Base-by-base conservation (phyloP, 306 rosid species). In the Dicorynia guianensis region DNA sequence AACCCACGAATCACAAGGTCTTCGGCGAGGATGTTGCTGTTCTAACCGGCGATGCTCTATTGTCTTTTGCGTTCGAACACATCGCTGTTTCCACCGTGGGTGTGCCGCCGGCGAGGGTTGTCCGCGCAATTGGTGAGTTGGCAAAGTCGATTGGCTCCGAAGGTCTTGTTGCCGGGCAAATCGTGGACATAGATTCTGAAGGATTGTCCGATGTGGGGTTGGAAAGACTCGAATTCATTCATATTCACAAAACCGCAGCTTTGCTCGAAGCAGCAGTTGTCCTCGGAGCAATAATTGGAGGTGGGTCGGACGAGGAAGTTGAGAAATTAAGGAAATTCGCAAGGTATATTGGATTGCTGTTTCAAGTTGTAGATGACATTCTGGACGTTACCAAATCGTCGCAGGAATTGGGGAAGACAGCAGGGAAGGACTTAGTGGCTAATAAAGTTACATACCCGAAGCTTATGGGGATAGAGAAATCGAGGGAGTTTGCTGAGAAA, bases 291-390 rank as follows among this genome's bases (percentile, higher is more conserved):
- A 76, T 92, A 38, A 6, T 88, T 36, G 97, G 97, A 4, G 93
- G 96, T 59, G 96, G 90, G 3, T 48, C 86, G 0, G 84, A 88
- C 2, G 79, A 81, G 0, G 86, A 89, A 5, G 56, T 88, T 14
- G 97, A 89, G 18, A 81, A 43, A 46, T 64, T 92, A 13, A 75
- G 97, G 74, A 83, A 73, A 15, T 92, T 85, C 46, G 97, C 97
- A 0, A 80, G 89, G 82, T 58, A 67, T 58, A 86, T 92, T 18
- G 97, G 96, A 0, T 11, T 92, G 79, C 40, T 92, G 84, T 89
- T 88, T 79, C 97, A 92, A 74, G 96, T 92, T 13, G 97, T 92
- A 42, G 97, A 92, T 69, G 97, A 92, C 68, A 89, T 92, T 56
- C 91, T 92, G 3, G 97, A 92, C 73, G 88, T 92, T 20, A 92